Evolutionary conservation across 2,329 filamentous ascomycete genomes (phyloP), one percentile per base, ranked within the genome.

Genomic region (Xylaria arbuscula): DNA sequence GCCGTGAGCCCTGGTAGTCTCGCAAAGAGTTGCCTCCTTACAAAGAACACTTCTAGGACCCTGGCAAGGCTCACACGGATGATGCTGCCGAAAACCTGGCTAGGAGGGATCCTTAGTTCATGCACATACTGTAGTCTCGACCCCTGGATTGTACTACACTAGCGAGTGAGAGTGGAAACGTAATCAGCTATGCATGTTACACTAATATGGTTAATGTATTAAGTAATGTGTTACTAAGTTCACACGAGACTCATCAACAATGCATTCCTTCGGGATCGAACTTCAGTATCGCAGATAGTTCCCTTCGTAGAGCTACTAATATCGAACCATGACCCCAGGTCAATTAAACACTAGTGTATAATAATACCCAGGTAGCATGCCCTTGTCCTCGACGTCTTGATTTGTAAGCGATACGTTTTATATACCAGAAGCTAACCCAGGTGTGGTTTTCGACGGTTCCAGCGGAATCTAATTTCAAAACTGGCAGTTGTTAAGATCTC

Each of bases 31-130:
- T 50, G 17, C 34, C 22, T n/a, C 32, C 36, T 3, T 5, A 19
- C 28, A 17, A 38, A 24, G 22, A 22, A 15, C 6, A 22, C 15
- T 42, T 50, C 34, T 10, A 48, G 15, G 4, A 22, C 53, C 24
- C 45, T 36, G 32, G 17, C 42, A 51, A 22, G 36, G 47, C 32
- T 36, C 34, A 17, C 22, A 24, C 38, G 24, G 48, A n/a, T 40
- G 50, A 19, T 4, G 36, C 45, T 42, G 22, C 36, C 15, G 15
- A 40, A 55, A 24, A 17, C 38, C 11, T 38, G 32, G 28, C 28
- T n/a, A 38, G 19, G 38, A 42, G 24, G n/a, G 13, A 47, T 55
- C 19, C 50, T 17, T 60, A 38, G n/a, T 60, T 60, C 32, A 50
- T 60, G 36, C 54, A 56, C 11, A 22, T 45, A 45, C 15, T 45